Percentiles rank a stretch among this genome's conserved stretches.
phyloP scores from a whole-genome alignment of 2,329 filamentous ascomycete species.

The Fusarium coffeatum region DNA sequence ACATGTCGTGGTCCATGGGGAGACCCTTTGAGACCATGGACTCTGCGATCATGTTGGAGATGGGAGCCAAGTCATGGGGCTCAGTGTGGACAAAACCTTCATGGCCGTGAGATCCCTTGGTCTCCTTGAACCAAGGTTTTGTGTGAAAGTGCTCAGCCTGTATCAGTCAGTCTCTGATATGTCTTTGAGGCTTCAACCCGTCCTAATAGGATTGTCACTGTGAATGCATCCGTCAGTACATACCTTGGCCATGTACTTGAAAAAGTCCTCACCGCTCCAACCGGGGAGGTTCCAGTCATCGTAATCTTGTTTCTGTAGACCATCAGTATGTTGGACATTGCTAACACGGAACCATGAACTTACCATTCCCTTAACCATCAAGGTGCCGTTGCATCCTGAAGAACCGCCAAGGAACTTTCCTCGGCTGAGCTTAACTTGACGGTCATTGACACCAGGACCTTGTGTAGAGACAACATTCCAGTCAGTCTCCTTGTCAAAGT shows the following conservation, averaged over 20 bases:
- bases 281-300: slow-evolving; percentile 68
- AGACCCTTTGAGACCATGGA: slow-evolving; percentile 67
- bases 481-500: slow-evolving; percentile 61
- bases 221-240: too few species aligned
- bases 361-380: slow-evolving; percentile 59
- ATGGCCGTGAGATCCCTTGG: slow-evolving; percentile 60
- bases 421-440: slow-evolving; percentile 60
- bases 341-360: neutral
- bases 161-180: neutral
- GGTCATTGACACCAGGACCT: slow-evolving; percentile 53
- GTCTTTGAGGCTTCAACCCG: neutral
- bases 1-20: slow-evolving; percentile 69
- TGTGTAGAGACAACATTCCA: slow-evolving; percentile 62
- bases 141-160: slow-evolving; percentile 67
- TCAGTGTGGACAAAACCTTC: slow-evolving; percentile 65
- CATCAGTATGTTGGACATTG: neutral
- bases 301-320: slow-evolving; percentile 54
- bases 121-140: slow-evolving; percentile 67
- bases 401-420: slow-evolving; percentile 63
- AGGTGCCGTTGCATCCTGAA: slow-evolving; percentile 62
- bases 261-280: slow-evolving; percentile 69
- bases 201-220: neutral
- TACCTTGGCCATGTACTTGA: slow-evolving; percentile 66
- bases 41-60: slow-evolving; percentile 65
- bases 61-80: slow-evolving; percentile 69